Evolutionary conservation across 495 filamentous ascomycete species (phyloP).

Genomic region (Rostrohypoxylon terebratum): DNA sequence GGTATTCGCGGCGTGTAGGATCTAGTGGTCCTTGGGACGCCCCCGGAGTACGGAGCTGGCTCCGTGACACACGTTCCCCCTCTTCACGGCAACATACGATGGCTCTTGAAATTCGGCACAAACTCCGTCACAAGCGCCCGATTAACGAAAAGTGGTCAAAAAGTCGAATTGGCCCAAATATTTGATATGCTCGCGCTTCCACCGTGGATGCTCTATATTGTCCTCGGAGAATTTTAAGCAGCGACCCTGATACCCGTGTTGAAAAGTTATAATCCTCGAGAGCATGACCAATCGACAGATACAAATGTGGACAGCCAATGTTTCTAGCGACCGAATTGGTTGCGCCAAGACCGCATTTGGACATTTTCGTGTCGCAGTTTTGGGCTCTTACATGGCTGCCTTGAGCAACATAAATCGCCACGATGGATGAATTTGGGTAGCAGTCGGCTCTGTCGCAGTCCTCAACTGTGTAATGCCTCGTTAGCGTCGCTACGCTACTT

Average conservation of each 20-base stretch:
- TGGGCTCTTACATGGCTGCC: neutral
- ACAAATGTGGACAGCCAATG: neutral
- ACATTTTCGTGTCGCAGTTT: neutral
- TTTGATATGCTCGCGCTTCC: too few relatives aligned
- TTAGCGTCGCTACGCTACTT: neutral
- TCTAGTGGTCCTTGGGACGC: constrained; percentile 10
- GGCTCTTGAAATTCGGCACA: neutral
- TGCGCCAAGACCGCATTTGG: neutral
- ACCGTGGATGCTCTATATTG: neutral
- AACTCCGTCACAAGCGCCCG: too few relatives aligned
- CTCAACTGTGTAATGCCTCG: neutral
- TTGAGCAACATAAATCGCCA: neutral
- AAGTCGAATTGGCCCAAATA: neutral
- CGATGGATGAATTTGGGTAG: neutral
- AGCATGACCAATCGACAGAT: neutral
- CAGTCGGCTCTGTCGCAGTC: neutral
- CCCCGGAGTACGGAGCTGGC: neutral
- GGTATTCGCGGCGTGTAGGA: neutral
- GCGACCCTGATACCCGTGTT: neutral
- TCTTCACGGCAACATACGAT: neutral
- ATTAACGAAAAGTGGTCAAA: neutral
- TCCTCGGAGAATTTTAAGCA: neutral
- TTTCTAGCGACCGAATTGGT: neutral
- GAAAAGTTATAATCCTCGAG: neutral
- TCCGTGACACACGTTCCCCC: neutral